These are phyloP conservation scores for Psilocybe cubensis DNA, from an alignment of 768 basidiomycete species.

Conservation along the genomic window DNA sequence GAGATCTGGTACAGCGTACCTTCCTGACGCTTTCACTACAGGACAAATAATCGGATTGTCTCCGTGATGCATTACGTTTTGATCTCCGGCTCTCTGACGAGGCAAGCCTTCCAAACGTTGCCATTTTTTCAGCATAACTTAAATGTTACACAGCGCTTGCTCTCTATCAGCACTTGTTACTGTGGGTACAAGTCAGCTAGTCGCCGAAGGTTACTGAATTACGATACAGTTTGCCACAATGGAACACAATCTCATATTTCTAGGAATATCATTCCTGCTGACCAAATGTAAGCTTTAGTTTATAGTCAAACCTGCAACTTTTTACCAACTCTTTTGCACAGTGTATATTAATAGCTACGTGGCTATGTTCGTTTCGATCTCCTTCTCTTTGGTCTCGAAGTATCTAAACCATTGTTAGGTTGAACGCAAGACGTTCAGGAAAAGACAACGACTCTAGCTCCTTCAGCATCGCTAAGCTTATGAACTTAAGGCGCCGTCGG, in stretches of 20 bases:
- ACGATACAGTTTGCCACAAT: constrained; percentile 9
- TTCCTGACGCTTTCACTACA: not conserved
- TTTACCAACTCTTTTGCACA: not conserved
- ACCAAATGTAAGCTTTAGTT: constrained; percentile 10
- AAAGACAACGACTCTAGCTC: constrained; percentile 4
- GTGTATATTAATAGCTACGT: constrained; percentile 12
- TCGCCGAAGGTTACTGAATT: not conserved
- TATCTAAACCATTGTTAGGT: not conserved
- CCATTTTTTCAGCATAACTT: not conserved
- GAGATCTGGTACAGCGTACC: not conserved
- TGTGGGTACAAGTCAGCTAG: not conserved
- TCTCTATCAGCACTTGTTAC: constrained; percentile 17
- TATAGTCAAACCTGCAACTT: not conserved
- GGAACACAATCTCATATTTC: constrained; percentile 14
- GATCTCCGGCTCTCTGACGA: constrained; percentile 15
- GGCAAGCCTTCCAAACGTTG: not conserved
- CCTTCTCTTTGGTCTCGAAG: not conserved
- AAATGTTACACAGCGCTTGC: constrained; percentile 11
- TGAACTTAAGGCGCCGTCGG: not conserved
- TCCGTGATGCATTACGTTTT: constrained; percentile 18
- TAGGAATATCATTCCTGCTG: constrained; percentile 15
- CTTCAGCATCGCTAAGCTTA: constrained; percentile 2
- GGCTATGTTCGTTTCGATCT: constrained; percentile 4
- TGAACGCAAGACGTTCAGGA: constrained; percentile 6
- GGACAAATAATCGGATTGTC: constrained; percentile 14